Base-by-base conservation (phyloP, 1,139 yeast genomes). In the Hyphopichia pseudoburtonii region DNA sequence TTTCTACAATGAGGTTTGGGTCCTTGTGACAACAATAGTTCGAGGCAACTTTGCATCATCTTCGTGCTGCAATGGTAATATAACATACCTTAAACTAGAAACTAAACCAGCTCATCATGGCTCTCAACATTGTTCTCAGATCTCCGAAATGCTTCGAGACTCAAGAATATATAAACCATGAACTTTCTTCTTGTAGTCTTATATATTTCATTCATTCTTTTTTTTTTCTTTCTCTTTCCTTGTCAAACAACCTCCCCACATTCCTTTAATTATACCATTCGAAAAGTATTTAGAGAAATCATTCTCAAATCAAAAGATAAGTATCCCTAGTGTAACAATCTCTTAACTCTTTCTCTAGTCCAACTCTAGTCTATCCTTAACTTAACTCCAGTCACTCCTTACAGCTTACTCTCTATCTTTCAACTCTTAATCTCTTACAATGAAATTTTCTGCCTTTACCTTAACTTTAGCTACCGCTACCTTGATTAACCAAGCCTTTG, bases 391-490 rank as follows among this genome's bases (percentile, higher is more conserved):
- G 60, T 54, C 62, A 42, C 46, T 56, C 48, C 41, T 40, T 46
- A 33, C 34, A 18, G 19, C 19, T 16, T 32, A 15, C 17, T 17
- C 26, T 17, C 36, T 43, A 38, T 33, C 7, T 21, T 21, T 21
- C 23, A 10, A 21, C 7, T 21, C 10, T 21, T 10, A 21, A 7
- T 23, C 9, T 23, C 26, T 23, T 23, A 10, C 26, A 23, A 67
- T 66, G 73, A 64, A 62, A 57, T 49, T 66, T 40, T 59, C 68
- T 45, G 56, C 51, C 35, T 45, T 60, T 34, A 51, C 56, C 41
- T 41, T 51, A 33, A 47, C 62, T 33, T 45, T 62, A 31, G 54
- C 56, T 34, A 38, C 52, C 27, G 50, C 51, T 24, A 37, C 53
- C 33, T 49, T 62, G 42, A 46, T 59, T 30, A 40, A 61, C 34